Base-by-base conservation (phyloP, 768 basidiomycete species). In the Termitomyces sp. region DNA sequence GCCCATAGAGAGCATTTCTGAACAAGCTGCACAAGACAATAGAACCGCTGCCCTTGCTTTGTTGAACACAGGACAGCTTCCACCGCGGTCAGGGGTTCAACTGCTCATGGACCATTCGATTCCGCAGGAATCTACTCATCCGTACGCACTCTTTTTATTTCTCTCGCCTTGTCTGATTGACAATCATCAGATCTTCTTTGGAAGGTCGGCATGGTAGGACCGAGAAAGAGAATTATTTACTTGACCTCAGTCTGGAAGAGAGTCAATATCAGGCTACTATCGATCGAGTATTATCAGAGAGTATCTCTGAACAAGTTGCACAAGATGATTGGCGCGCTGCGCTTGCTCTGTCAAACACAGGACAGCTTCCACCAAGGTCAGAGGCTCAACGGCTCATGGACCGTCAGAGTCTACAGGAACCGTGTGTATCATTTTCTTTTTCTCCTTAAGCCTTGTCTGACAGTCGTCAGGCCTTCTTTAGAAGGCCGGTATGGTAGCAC, bases 11-110 rank as follows among this genome's bases (percentile, higher is more conserved):
- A 36, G 50, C 7, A 56, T 62, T 5, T 18, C 41, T 10, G 64
- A 66, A 10, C 54, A 54, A 45, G 64, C 59, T 13, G 60, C 60
- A 10, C 42, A 37, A 24, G 65, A 66, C 20, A 62, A 65, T 52
- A 59, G 47, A 20, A 41, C 49, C 26, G 64, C 60, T 22, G 64
- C 64, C 6, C 51, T 48, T 7, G 41, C 54, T n/a, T 44, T 63
- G 46, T 34, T 15, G 0, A 26, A 52, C 12, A 59, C 60, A 44
- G 45, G 24, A 9, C 37, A 29, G 28, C 44, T 63, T 12, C 62
- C 64, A 8, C 57, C 50, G 12, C 45, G 22, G 13, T 60, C 65
- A 0, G 33, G 55, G 3, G 58, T 60, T 6, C 65, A 65, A 18
- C 54, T 59, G 10, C 41, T 60, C 9, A 5, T 63, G 24, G 60